phyloP scores from a whole-genome alignment of 2,329 filamentous ascomycete species.

The Alternaria novae-zelandiae region DNA sequence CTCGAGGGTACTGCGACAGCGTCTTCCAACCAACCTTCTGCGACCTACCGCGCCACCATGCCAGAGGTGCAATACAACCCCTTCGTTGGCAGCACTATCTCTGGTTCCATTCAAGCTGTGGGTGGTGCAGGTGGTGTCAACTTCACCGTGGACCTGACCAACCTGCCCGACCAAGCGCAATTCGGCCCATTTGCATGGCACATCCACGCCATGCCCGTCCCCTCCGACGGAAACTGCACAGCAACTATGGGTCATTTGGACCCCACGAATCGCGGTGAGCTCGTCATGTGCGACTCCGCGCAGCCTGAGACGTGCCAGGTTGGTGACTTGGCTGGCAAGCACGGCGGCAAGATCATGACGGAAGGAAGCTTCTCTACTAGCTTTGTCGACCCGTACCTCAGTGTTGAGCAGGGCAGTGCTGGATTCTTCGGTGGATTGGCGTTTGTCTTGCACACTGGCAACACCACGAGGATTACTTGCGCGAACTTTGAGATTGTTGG shows the following conservation, averaged over 20 bases:
- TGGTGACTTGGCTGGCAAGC: constrained; percentile 53
- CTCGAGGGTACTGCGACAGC: constrained; percentile 28
- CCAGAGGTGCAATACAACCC: constrained; percentile 31
- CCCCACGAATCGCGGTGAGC: constrained; percentile 45
- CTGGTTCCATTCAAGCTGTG: constrained; percentile 41
- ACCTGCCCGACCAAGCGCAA: constrained; percentile 40
- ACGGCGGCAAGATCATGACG: constrained; percentile 46
- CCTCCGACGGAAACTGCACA: constrained; percentile 48
- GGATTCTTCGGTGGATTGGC: constrained; percentile 60
- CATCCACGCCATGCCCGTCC: constrained; percentile 49
- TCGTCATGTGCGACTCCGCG: constrained; percentile 40
- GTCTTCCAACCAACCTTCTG: constrained; percentile 24
- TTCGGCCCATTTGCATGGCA: constrained; percentile 43
- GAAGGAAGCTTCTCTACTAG: constrained; percentile 32
- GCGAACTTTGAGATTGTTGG: constrained; percentile 55
- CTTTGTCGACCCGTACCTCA: constrained; percentile 58
- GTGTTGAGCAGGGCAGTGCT: constrained; percentile 47
- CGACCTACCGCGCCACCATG: constrained; percentile 32
- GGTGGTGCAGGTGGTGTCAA: constrained; percentile 41
- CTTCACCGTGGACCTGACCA: constrained; percentile 48
- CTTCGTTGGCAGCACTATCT: constrained; percentile 26
- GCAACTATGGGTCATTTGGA: constrained; percentile 47
- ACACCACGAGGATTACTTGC: constrained; percentile 60
- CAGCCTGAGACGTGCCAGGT: constrained; percentile 47
- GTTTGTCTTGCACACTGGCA: constrained; percentile 59